These are phyloP conservation scores for Moesziomyces sp. DNA, from an alignment of 1,284 basidiomycete species.

Conservation along the genomic window DNA sequence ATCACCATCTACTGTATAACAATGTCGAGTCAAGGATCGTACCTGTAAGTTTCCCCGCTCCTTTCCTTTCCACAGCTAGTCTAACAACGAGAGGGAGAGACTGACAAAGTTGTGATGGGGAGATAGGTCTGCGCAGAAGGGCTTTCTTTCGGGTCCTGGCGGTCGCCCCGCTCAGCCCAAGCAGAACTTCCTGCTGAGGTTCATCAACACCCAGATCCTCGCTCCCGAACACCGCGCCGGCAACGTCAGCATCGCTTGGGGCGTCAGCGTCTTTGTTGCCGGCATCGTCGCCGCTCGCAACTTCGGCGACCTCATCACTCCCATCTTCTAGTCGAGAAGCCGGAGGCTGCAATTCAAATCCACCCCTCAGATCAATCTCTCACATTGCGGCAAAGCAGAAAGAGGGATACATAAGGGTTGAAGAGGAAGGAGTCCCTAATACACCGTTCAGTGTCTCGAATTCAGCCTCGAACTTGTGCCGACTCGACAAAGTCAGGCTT, in stretches of 20 bases:
- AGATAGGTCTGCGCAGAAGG: slow-evolving; percentile 46
- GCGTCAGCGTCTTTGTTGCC: slow-evolving; percentile 54
- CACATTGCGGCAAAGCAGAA: no score
- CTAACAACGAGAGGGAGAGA: no score
- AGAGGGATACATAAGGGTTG: no score
- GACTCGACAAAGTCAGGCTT: no score
- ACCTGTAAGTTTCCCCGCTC: slow-evolving; percentile 26
- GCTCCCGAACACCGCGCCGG: slow-evolving; percentile 61
- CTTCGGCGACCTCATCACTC: slow-evolving; percentile 56
- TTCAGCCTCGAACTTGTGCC: no score
- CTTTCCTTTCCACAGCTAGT: no score
- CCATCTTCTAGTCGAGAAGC: slow-evolving; percentile 27
- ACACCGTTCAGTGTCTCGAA: no score
- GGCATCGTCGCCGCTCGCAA: slow-evolving; percentile 59
- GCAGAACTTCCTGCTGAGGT: slow-evolving; percentile 47
- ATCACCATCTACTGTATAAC: slow-evolving; percentile 4
- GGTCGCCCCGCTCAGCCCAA: slow-evolving; percentile 19
- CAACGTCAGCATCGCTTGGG: slow-evolving; percentile 61
- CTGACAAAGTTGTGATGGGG: not conserved
- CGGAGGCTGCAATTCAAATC: no score
- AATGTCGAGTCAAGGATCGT: slow-evolving; percentile 40
- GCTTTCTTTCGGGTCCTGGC: slow-evolving; percentile 29
- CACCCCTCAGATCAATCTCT: no score
- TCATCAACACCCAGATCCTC: slow-evolving; percentile 56
- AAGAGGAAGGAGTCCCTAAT: no score